phyloP scores from a whole-genome alignment of 768 basidiomycete genomes.

The Dacryopinax primogenitus region DNA sequence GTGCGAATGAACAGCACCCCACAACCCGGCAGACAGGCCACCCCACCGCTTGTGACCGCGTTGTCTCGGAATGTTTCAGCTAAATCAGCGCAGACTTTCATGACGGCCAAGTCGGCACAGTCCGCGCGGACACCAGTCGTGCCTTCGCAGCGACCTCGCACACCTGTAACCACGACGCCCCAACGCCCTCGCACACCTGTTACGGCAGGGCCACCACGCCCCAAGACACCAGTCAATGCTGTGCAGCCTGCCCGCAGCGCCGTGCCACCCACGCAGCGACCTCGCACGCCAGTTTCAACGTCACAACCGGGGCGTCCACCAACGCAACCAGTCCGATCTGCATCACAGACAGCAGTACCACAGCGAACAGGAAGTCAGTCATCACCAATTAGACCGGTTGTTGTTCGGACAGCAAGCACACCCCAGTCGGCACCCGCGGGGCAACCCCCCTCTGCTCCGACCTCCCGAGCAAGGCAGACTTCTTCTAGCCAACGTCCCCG shows the following conservation, averaged over 20 bases:
- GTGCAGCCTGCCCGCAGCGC: background rate
- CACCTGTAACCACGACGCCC: background rate
- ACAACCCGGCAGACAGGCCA: background rate
- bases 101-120: background rate
- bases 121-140: background rate
- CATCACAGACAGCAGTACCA: background rate
- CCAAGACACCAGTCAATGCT: background rate
- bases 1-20: background rate
- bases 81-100: constrained; percentile 1
- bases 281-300: background rate
- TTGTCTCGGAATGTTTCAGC: constrained; percentile 7
- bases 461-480: background rate
- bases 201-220: background rate
- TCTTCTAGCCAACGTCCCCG: background rate
- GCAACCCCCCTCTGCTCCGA: background rate
- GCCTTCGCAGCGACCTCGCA: background rate
- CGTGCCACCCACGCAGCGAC: background rate
- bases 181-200: background rate
- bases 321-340: background rate
- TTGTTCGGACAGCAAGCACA: background rate
- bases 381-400: background rate
- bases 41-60: background rate
- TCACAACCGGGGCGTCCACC: background rate
- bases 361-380: background rate
- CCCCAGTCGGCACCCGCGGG: background rate